A percentile compares a stretch with the other conserved stretches of the same genome.
phyloP scores from a whole-genome alignment of 2,329 filamentous ascomycete species.

The Penicillium sp. region DNA sequence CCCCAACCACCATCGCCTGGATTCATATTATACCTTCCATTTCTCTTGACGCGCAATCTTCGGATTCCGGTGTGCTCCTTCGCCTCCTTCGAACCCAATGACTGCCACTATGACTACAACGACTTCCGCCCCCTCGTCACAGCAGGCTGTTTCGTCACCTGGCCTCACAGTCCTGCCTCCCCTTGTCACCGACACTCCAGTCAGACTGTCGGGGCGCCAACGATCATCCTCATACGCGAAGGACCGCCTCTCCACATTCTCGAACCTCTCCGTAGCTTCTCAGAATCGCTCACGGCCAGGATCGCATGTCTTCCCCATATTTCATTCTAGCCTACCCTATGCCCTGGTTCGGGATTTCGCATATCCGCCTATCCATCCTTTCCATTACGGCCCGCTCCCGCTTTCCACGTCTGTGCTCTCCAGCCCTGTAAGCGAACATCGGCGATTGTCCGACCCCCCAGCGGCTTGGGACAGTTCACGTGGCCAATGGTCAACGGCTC shows the following conservation, averaged over 20 bases:
- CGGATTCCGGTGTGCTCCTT: constrained; percentile 1
- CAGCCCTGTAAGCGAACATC: constrained; percentile 81
- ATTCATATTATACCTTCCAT: constrained; percentile 24
- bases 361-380: constrained; percentile 78
- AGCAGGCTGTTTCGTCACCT: constrained; percentile 34
- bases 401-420: constrained; percentile 74
- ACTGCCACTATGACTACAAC: constrained; percentile 44
- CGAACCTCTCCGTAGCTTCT: constrained; percentile 65
- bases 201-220: constrained; percentile 65
- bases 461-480: constrained; percentile 74
- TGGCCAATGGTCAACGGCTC: constrained; percentile 59
- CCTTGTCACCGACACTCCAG: constrained; percentile 56
- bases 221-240: constrained; percentile 78
- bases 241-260: constrained; percentile 84
- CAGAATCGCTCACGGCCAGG: constrained; percentile 72
- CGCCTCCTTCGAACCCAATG: constrained; percentile 28
- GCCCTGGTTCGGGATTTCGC: constrained; percentile 96
- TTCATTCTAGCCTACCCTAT: constrained; percentile 84
- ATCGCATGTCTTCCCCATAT: constrained; percentile 81
- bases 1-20: constrained; percentile 23
- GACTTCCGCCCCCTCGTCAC: constrained; percentile 35
- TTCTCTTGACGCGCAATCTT: constrained; percentile 22
- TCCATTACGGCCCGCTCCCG: constrained; percentile 92
- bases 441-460: constrained; percentile 79
- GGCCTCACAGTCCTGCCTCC: constrained; percentile 48